phyloP scores from a whole-genome alignment of 306 rosid species.

The Macrotyloma uniflorum region DNA sequence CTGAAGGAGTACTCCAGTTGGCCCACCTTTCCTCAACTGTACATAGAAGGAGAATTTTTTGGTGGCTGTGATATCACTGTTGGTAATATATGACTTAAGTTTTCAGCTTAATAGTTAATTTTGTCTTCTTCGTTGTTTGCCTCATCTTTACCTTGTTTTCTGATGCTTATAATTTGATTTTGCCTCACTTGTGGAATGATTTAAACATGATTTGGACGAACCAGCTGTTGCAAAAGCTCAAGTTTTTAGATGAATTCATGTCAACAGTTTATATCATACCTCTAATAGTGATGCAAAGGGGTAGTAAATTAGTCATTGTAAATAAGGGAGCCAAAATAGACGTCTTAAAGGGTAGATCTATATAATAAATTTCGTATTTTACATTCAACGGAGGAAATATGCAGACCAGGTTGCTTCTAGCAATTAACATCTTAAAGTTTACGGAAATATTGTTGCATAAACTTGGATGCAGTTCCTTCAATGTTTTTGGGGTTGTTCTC shows the following conservation, averaged over 20 bases:
- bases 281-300: not conserved
- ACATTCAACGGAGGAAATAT: slow-evolving; percentile 1
- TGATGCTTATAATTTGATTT: slow-evolving; percentile 23
- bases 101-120: not conserved
- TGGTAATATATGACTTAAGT: slow-evolving; percentile 46
- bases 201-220: not conserved
- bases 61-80: slow-evolving; percentile 99
- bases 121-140: slow-evolving; percentile 3
- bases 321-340: not conserved
- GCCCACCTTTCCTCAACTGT: slow-evolving; percentile 99
- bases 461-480: not conserved
- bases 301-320: not conserved
- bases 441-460: not conserved
- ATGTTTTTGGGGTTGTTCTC: not conserved
- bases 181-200: slow-evolving; percentile 20
- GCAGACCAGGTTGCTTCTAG: slow-evolving; percentile 3
- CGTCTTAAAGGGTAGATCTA: not conserved
- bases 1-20: slow-evolving; percentile 84
- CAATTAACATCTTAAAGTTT: slow-evolving; percentile 16
- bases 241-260: not conserved
- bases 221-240: not conserved
- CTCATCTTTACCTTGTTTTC: not conserved
- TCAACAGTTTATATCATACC: not conserved
- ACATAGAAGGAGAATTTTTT: slow-evolving; percentile 94
- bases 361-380: slow-evolving; percentile 9